Conservation (phyloP, 129 eudicot genomes). For the Pittosporum tobira region DNA sequence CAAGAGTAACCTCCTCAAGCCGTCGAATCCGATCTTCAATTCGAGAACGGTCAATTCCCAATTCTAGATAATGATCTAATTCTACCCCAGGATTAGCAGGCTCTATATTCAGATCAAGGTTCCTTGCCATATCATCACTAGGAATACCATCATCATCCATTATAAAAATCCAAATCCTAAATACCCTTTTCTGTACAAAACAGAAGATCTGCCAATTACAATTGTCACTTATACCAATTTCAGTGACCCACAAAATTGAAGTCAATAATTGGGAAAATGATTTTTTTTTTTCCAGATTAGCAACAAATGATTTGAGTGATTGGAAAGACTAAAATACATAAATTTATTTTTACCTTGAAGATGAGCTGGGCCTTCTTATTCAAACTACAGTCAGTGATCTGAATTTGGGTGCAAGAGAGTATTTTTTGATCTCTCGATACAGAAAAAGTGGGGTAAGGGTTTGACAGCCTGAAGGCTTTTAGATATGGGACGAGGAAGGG, state of each 20-base stretch:
- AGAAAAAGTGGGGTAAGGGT: no score
- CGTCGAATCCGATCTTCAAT: constrained; percentile 52
- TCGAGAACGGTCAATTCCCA: constrained; percentile 41
- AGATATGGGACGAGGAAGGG: not conserved
- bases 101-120: constrained; percentile 67
- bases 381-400: no score
- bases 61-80: constrained; percentile 30
- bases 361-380: no score
- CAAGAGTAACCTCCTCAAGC: constrained; percentile 60
- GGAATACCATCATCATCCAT: constrained; percentile 31
- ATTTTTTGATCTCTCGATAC: no score
- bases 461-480: no score
- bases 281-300: no score
- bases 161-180: not conserved
- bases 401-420: no score
- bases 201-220: not conserved
- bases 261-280: no score
- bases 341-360: no score
- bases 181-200: constrained; percentile 10
- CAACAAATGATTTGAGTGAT: no score
- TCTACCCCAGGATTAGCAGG: constrained; percentile 29
- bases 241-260: not conserved
- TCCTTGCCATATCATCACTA: constrained; percentile 41
- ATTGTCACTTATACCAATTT: not conserved
- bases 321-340: no score